phyloP scores from a whole-genome alignment of 73 alveolate species.

The Effrenium voratum region DNA sequence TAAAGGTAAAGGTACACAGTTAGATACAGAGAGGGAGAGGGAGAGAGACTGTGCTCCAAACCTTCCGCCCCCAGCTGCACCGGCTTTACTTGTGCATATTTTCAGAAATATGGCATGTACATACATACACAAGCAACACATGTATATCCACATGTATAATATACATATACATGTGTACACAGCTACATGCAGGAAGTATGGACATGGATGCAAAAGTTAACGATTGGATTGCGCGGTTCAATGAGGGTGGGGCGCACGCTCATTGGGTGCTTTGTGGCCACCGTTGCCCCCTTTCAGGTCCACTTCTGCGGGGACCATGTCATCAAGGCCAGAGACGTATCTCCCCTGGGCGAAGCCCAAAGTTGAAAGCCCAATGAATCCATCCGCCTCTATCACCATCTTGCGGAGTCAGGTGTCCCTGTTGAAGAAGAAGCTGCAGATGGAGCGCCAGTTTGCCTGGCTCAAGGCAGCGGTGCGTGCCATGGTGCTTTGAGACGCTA shows the following conservation, averaged over 20 bases:
- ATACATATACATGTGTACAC: neutral
- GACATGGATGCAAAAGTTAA: neutral
- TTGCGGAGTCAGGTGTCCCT: neutral
- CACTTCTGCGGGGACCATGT: constrained; percentile 12
- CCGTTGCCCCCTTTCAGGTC: neutral
- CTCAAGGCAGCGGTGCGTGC: neutral
- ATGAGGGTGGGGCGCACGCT: neutral
- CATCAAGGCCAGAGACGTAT: neutral
- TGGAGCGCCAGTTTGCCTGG: constrained; percentile 23
- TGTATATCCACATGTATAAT: no score
- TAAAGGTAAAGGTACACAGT: no score
- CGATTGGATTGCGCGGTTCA: neutral
- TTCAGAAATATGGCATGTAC: neutral
- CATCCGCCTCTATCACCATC: neutral
- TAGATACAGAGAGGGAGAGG: no score
- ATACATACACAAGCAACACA: neutral
- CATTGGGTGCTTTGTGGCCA: neutral
- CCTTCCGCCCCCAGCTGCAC: no score
- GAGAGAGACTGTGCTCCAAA: no score
- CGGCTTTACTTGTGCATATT: no score
- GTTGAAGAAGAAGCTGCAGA: constrained; percentile 13
- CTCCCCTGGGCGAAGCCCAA: neutral
- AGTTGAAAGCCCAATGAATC: neutral
- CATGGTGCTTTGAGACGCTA: neutral
- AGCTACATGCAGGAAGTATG: neutral